These are phyloP conservation scores for Scedosporium minutisporum DNA, from an alignment of 2,329 filamentous ascomycete genomes.

Conservation along the genomic window DNA sequence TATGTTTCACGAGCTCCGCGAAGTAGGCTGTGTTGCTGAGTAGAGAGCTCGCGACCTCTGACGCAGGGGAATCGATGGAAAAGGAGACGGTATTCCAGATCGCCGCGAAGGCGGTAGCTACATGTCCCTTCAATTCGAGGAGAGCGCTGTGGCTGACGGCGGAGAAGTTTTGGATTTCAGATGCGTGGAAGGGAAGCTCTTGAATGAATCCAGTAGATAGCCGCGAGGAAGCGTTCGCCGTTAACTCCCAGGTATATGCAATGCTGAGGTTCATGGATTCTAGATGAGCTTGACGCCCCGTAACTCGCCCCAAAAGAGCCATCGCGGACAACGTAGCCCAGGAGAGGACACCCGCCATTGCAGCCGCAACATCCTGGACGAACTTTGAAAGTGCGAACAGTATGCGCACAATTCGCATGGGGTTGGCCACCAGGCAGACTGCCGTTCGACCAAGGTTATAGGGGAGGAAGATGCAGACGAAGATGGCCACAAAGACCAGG, in stretches of 20 bases:
- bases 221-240: conserved; percentile 32
- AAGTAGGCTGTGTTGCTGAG: not conserved
- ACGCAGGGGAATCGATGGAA: not conserved
- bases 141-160: conserved; percentile 65
- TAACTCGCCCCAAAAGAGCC: not conserved
- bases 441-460: conserved; percentile 86
- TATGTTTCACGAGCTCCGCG: not conserved
- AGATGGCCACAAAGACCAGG: conserved; percentile 77
- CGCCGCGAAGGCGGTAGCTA: not conserved
- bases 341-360: conserved; percentile 35
- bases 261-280: conserved; percentile 9
- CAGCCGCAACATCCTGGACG: conserved; percentile 64
- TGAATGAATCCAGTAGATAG: conserved; percentile 40
- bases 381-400: conserved; percentile 68
- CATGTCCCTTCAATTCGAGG: conserved; percentile 44
- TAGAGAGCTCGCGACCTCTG: not conserved
- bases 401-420: conserved; percentile 63
- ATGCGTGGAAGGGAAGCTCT: conserved; percentile 40
- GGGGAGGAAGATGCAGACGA: conserved; percentile 77
- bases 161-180: conserved; percentile 68
- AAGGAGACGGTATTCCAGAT: conserved; percentile 2
- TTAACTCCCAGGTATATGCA: conserved; percentile 28
- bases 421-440: conserved; percentile 70
- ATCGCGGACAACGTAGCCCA: conserved; percentile 1
- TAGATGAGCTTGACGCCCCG: not conserved